Conservation (phyloP, 345 rosid genomes). For the Brassica carinata region DNA sequence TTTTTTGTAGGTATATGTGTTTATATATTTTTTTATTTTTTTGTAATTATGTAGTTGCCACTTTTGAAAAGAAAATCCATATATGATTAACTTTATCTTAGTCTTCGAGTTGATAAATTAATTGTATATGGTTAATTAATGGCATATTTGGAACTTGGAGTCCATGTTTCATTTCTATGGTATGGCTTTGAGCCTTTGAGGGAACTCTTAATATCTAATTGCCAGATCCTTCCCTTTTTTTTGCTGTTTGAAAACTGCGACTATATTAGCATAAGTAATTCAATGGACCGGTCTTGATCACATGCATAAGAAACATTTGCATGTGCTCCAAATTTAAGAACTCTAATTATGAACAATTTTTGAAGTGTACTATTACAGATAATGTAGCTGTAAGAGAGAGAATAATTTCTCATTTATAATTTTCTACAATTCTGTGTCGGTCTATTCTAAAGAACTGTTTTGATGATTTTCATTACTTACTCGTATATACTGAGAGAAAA, state of each 20-base stretch:
- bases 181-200: neutral
- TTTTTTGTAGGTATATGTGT: neutral
- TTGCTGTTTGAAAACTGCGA: neutral
- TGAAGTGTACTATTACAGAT: neutral
- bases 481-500: neutral
- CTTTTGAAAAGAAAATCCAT: slow-evolving; percentile 7
- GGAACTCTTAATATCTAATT: neutral
- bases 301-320: neutral
- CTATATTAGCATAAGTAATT: neutral
- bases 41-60: slow-evolving; percentile 5
- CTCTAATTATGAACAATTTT: neutral
- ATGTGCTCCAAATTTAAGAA: neutral
- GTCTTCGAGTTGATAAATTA: neutral
- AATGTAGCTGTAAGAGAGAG: neutral
- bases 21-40: neutral
- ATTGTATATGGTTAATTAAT: neutral
- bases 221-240: neutral
- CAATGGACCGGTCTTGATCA: neutral
- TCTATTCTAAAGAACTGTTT: neutral
- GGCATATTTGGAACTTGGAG: neutral
- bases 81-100: neutral
- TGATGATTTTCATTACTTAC: neutral
- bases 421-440: neutral
- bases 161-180: neutral
- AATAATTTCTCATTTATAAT: neutral